Evolutionary conservation across 768 basidiomycete genomes (phyloP).

Genomic region (Mycena albidolilacea): DNA sequence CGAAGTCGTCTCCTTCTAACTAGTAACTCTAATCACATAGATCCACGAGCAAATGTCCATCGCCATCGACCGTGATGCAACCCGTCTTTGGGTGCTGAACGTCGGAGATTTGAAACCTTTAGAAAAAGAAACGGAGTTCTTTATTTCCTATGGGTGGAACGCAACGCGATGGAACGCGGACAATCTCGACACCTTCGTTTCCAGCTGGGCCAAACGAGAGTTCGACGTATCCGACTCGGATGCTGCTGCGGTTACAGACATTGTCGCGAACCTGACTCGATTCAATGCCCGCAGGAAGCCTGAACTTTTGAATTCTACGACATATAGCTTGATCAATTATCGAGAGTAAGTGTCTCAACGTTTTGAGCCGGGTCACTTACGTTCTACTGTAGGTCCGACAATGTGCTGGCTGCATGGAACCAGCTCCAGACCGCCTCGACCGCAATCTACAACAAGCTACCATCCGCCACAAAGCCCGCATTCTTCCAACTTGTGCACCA

Average conservation of each 20-base stretch:
- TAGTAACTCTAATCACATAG: constrained; percentile 43
- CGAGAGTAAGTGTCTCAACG: constrained; percentile 66
- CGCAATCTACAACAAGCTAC: constrained; percentile 67
- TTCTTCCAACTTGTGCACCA: constrained; percentile 84
- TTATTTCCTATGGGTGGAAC: constrained; percentile 76
- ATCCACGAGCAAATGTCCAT: constrained; percentile 80
- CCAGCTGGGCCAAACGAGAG: constrained; percentile 75
- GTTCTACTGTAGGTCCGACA: constrained; percentile 65
- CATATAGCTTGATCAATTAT: constrained; percentile 76
- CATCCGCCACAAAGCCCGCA: constrained; percentile 63
- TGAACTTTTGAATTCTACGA: constrained; percentile 74
- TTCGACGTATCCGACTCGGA: constrained; percentile 63
- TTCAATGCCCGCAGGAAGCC: constrained; percentile 76
- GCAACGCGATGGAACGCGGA: constrained; percentile 66
- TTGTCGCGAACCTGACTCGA: constrained; percentile 69
- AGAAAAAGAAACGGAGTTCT: constrained; percentile 80
- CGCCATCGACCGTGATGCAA: constrained; percentile 71
- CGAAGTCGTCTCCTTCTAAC: background rate
- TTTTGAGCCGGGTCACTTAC: background rate
- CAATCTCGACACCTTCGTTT: constrained; percentile 68
- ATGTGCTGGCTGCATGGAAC: constrained; percentile 66
- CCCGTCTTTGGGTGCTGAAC: constrained; percentile 78
- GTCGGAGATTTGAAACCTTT: constrained; percentile 85
- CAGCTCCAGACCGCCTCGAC: constrained; percentile 64
- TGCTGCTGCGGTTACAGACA: constrained; percentile 61